phyloP scores from a whole-genome alignment of 306 rosid species.

The Aeschynomene evenia region DNA sequence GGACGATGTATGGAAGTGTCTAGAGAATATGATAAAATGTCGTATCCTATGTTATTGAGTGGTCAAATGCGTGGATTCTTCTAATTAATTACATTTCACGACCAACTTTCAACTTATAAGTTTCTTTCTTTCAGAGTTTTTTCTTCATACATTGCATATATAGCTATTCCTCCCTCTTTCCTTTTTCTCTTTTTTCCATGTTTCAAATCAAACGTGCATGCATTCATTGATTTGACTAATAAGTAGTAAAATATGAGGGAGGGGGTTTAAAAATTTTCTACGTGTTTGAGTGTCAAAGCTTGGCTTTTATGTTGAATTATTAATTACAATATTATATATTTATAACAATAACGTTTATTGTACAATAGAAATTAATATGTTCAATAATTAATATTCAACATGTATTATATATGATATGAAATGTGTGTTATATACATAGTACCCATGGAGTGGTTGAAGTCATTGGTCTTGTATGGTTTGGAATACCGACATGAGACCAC shows the following conservation, averaged over 20 bases:
- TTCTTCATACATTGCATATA: neutral
- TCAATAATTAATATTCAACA: no score
- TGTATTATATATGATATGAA: no score
- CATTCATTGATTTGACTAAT: neutral
- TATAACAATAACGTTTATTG: no score
- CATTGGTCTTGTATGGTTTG: no score
- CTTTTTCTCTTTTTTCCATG: neutral
- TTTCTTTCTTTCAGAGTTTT: no score
- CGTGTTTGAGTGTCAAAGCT: constrained; percentile 7
- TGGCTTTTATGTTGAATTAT: neutral
- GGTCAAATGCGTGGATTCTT: neutral
- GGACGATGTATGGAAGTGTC: neutral
- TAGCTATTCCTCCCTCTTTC: neutral
- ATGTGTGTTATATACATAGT: no score
- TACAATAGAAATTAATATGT: no score
- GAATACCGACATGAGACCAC: no score
- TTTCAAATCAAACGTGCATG: neutral
- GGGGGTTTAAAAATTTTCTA: constrained; percentile 1
- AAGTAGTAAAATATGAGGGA: neutral
- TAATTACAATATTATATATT: no score
- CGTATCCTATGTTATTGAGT: neutral
- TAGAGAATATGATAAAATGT: neutral
- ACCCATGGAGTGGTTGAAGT: no score
- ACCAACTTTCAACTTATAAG: neutral
- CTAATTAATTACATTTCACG: neutral